A percentile compares a stretch with the other conserved stretches of the same genome.
Conservation (phyloP, 345 rosid species). For the Salix purpurea region DNA sequence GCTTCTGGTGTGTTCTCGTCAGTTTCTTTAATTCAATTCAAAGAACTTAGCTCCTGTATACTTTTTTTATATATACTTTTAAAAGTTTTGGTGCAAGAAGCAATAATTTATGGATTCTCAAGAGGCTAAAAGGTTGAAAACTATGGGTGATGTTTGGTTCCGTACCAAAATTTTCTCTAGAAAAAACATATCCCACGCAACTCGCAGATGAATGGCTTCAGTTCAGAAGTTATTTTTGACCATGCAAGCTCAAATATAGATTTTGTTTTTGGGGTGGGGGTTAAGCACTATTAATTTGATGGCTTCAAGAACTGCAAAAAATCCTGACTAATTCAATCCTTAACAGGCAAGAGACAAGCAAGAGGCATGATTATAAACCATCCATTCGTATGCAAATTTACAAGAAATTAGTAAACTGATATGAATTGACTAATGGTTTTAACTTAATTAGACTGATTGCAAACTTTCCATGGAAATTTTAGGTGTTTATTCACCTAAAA, state of each 20-base stretch:
- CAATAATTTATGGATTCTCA: not conserved
- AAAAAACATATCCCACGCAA: not conserved
- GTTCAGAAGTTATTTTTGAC: not conserved
- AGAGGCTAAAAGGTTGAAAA: not conserved
- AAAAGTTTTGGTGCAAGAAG: not conserved
- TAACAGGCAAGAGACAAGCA: not conserved
- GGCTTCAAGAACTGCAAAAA: no score
- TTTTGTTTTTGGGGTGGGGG: not conserved
- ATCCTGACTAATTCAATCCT: no score
- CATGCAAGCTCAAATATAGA: not conserved
- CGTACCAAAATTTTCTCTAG: not conserved
- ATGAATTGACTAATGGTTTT: no score
- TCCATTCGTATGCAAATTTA: not conserved
- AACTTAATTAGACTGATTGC: no score
- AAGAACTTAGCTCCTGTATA: not conserved
- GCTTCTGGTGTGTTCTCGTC: not conserved
- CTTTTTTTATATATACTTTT: not conserved
- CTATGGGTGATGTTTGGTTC: not conserved
- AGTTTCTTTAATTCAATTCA: not conserved
- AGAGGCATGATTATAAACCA: not conserved
- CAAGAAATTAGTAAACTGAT: not conserved
- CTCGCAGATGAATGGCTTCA: not conserved
- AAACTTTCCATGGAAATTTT: not conserved
- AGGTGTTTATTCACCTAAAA: not conserved
- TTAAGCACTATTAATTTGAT: not conserved